A percentile compares a stretch with the other conserved stretches of the same genome.
Evolutionary conservation across 441 rosid genomes (phyloP).

Genomic region (Manihot esculenta): DNA sequence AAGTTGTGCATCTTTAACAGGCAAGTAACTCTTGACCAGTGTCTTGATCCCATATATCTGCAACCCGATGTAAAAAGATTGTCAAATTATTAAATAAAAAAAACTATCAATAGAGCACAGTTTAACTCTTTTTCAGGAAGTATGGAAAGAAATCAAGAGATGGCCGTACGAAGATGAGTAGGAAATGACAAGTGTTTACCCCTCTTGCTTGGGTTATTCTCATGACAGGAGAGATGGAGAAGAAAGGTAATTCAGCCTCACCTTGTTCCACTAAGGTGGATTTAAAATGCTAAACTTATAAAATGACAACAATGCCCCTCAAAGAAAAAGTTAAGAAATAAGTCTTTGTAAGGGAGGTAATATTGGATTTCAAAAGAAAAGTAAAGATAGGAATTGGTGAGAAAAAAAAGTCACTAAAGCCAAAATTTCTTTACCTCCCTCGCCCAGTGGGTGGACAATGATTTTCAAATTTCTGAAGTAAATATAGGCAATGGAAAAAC

Average conservation of each 20-base stretch:
- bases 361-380: neutral
- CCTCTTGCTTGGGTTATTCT: neutral
- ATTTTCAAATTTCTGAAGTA: neutral
- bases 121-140: neutral
- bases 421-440: neutral
- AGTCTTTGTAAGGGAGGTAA: neutral
- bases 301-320: neutral
- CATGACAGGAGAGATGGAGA: neutral
- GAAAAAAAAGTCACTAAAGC: neutral
- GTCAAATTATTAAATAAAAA: conserved; percentile 23
- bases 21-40: conserved; percentile 93
- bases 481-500: neutral
- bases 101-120: neutral
- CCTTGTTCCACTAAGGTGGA: neutral
- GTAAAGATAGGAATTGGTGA: neutral
- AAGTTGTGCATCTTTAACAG: conserved; percentile 94
- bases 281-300: neutral
- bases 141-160: neutral
- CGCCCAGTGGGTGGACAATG: neutral
- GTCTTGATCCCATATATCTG: conserved; percentile 96
- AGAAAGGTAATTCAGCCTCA: neutral
- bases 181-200: neutral
- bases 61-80: conserved; percentile 17
- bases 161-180: conserved; percentile 5
- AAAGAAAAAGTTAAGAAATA: neutral